A percentile compares a stretch with the other conserved stretches of the same genome.
Evolutionary conservation across 2,329 filamentous ascomycete genomes (phyloP).

Genomic region (Hortaea sp.): DNA sequence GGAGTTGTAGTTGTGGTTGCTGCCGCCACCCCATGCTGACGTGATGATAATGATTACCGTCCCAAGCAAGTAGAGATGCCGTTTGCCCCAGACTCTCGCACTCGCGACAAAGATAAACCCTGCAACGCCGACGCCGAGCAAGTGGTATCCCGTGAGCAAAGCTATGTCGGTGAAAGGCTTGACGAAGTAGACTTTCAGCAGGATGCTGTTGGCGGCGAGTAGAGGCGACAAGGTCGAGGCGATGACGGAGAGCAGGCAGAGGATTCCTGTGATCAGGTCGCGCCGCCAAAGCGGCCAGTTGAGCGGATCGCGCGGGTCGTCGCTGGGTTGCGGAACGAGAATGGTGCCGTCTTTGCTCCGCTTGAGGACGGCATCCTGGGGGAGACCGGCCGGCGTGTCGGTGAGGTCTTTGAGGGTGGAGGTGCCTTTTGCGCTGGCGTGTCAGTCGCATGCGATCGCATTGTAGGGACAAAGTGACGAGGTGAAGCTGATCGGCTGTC

Average conservation of each 20-base stretch:
- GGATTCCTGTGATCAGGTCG: constrained; percentile 66
- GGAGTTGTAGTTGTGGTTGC: constrained; percentile 56
- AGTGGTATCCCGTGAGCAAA: constrained; percentile 75
- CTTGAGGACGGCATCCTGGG: constrained; percentile 15
- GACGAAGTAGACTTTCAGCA: constrained; percentile 57
- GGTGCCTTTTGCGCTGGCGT: constrained; percentile 24
- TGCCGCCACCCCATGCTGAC: constrained; percentile 68
- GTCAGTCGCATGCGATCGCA: not conserved
- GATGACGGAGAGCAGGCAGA: constrained; percentile 73
- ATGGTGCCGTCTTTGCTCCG: constrained; percentile 37
- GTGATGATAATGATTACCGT: constrained; percentile 62
- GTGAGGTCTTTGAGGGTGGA: constrained; percentile 31
- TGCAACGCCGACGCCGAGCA: constrained; percentile 70
- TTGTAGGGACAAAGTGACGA: not conserved
- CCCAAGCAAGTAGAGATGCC: constrained; percentile 75
- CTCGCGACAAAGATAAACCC: constrained; percentile 81
- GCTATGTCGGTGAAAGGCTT: constrained; percentile 65
- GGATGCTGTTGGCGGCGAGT: constrained; percentile 78
- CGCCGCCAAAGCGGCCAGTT: constrained; percentile 83
- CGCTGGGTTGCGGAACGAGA: constrained; percentile 79
- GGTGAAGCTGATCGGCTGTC: not conserved
- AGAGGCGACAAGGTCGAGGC: constrained; percentile 77
- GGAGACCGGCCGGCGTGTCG: constrained; percentile 9
- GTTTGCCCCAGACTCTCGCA: constrained; percentile 83
- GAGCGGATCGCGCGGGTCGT: constrained; percentile 83